Evolutionary conservation across 2,329 filamentous ascomycete genomes (phyloP), one percentile per base, ranked within the genome.

Genomic region (Myotisia sp.): DNA sequence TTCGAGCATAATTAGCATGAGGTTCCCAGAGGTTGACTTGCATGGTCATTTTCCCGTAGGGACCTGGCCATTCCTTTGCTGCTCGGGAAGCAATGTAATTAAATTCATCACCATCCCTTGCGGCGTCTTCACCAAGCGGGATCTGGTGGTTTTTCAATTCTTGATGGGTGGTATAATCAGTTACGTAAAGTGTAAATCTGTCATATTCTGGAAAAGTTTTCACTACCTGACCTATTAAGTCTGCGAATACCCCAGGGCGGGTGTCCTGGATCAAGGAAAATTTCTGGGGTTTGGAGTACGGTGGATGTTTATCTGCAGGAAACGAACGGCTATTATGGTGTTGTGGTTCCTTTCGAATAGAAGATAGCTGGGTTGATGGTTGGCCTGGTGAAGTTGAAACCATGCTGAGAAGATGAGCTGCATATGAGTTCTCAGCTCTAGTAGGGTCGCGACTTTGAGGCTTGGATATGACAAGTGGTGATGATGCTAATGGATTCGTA

Each of bases 101-200:
- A 40, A 60, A 71, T 0, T 60, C 53, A 44, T 78, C 71, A 3
- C 68, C 69, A 29, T 72, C 66, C 26, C 55, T 56, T 4, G 52
- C 52, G 5, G 52, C 51, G 1, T 52, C 44, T 10, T 45, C 38
- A 4, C 50, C 47, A n/a, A 6, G 20, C 13, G 59, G 53, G 29
- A 58, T 58, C 3, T 49, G 46, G 38, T 72, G 73, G 22, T 74
- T 55, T 43, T 67, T 76, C 38, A 94, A 74, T 1, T 48, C 39
- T 0, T 63, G 48, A 47, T 94, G 83, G 33, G 71, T 59, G 0
- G 84, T 92, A 53, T 86, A 93, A 54, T 94, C 86, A 0, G 81
- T 79, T 12, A 92, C 60, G 62, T 85, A 85, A 0, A 93, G 43
- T 4, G 73, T 71, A 8, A 70, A 56, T 37, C 57, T 68, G 17